These are phyloP conservation scores for Stentor coeruleus DNA, from an alignment of 73 alveolate species.

Conservation along the genomic window DNA sequence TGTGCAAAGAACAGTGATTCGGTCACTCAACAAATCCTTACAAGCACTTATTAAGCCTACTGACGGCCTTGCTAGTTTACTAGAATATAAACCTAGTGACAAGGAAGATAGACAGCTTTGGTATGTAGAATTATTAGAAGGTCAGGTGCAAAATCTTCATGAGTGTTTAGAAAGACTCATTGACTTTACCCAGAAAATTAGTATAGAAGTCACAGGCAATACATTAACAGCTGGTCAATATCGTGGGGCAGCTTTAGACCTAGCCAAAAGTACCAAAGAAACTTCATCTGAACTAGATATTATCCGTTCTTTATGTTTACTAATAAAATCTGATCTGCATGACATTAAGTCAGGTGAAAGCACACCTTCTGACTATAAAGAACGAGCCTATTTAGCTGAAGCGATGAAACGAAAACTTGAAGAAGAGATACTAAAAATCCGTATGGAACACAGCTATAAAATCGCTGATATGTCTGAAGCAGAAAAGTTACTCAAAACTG, in stretches of 20 bases:
- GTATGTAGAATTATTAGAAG: slow-evolving; percentile 57
- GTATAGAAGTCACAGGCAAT: slow-evolving; percentile 48
- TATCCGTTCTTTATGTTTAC: not conserved
- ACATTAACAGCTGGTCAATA: slow-evolving; percentile 45
- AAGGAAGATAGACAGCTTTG: slow-evolving; percentile 53
- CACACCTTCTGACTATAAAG: slow-evolving; percentile 22
- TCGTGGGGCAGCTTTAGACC: slow-evolving; percentile 53
- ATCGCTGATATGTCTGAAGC: slow-evolving; percentile 22
- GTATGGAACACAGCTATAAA: slow-evolving; percentile 29
- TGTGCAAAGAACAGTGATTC: slow-evolving; percentile 36
- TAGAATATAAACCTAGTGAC: slow-evolving; percentile 35
- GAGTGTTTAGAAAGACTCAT: slow-evolving; percentile 26
- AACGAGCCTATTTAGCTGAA: slow-evolving; percentile 19
- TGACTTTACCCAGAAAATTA: slow-evolving; percentile 39
- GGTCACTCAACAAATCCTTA: slow-evolving; percentile 9
- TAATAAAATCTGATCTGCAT: slow-evolving; percentile 29
- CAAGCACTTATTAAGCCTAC: not conserved
- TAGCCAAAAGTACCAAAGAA: slow-evolving; percentile 43
- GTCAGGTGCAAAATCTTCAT: slow-evolving; percentile 37
- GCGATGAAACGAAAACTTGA: slow-evolving; percentile 31
- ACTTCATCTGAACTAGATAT: slow-evolving; percentile 42
- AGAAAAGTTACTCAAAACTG: slow-evolving; percentile 22
- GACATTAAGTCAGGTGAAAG: not conserved
- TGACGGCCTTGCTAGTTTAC: not conserved
- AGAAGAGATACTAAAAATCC: slow-evolving; percentile 23